These are phyloP conservation scores for Populus hybrid DNA, from an alignment of 441 rosid species.

Conservation along the genomic window DNA sequence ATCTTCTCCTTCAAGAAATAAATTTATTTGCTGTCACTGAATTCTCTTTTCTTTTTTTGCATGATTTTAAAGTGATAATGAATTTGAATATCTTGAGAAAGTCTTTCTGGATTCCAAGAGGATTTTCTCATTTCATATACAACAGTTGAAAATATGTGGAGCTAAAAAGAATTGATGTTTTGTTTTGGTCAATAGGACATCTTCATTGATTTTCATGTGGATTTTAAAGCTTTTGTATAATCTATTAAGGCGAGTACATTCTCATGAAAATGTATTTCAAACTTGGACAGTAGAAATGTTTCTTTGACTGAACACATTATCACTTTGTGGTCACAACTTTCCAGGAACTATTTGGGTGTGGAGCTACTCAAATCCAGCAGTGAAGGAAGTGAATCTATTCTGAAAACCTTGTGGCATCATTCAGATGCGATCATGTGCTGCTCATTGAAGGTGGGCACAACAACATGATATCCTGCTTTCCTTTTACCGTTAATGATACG, in stretches of 20 bases:
- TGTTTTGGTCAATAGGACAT: not conserved
- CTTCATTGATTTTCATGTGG: not conserved
- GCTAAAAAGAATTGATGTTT: not conserved
- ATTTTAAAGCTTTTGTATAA: not conserved
- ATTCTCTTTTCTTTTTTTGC: not conserved
- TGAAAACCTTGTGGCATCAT: conserved; percentile 91
- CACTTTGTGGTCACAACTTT: conserved; percentile 10
- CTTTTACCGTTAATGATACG: not conserved
- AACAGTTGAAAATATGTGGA: not conserved
- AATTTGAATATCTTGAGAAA: not conserved
- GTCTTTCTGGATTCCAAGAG: not conserved
- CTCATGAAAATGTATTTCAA: not conserved
- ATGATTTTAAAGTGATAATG: not conserved
- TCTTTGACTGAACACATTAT: not conserved
- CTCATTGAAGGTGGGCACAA: conserved; percentile 70
- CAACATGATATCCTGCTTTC: not conserved
- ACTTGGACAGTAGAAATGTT: not conserved
- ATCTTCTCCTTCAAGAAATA: not conserved
- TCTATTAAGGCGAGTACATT: not conserved
- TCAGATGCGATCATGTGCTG: conserved; percentile 98
- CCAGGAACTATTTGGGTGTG: conserved; percentile 86
- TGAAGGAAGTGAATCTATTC: conserved; percentile 70
- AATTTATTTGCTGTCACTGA: not conserved
- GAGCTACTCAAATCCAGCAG: conserved; percentile 64
- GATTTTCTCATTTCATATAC: not conserved